Percentiles rank a stretch among this genome's conserved stretches.
Evolutionary conservation across 2,329 filamentous ascomycete genomes (phyloP).

Genomic region (Neofusicoccum cordaticola): DNA sequence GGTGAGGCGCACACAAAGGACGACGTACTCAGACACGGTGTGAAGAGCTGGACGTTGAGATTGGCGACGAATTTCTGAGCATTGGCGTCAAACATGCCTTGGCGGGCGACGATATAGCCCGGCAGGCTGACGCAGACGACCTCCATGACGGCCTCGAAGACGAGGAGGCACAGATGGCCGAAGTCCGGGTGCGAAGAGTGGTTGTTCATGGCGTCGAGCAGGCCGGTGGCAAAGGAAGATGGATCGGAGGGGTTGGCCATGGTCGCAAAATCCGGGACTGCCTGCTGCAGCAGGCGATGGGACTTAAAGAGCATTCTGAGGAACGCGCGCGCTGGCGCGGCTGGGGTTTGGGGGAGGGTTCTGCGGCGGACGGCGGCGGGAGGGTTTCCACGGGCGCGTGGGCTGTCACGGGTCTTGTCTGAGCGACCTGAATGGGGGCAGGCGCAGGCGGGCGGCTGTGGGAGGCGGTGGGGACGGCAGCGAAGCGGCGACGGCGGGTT

Average conservation of each 20-base stretch:
- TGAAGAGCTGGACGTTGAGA: slow-evolving; percentile 93
- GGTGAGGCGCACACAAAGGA: background rate
- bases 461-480: background rate
- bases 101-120: slow-evolving; percentile 84
- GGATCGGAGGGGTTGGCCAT: slow-evolving; percentile 27
- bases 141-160: slow-evolving; percentile 92
- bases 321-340: slow-evolving; percentile 37
- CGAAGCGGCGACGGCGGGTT: background rate
- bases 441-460: background rate
- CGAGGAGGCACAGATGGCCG: slow-evolving; percentile 70
- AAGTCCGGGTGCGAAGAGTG: slow-evolving; percentile 60
- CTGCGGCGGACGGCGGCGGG: background rate
- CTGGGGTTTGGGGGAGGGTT: slow-evolving; percentile 45
- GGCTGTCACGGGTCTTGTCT: background rate
- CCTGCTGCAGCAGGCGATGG: background rate
- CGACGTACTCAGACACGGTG: slow-evolving; percentile 83
- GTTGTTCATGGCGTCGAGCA: slow-evolving; percentile 32
- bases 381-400: background rate
- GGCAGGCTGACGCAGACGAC: slow-evolving; percentile 93
- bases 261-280: slow-evolving; percentile 28
- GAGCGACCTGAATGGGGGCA: background rate
- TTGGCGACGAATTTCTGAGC: slow-evolving; percentile 97
- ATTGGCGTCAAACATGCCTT: slow-evolving; percentile 92
- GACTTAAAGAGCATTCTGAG: slow-evolving; percentile 16
- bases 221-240: slow-evolving; percentile 27